Conservation (phyloP, 192 early-diverging fungal genomes). For the Entomortierella chlamydospora region DNA sequence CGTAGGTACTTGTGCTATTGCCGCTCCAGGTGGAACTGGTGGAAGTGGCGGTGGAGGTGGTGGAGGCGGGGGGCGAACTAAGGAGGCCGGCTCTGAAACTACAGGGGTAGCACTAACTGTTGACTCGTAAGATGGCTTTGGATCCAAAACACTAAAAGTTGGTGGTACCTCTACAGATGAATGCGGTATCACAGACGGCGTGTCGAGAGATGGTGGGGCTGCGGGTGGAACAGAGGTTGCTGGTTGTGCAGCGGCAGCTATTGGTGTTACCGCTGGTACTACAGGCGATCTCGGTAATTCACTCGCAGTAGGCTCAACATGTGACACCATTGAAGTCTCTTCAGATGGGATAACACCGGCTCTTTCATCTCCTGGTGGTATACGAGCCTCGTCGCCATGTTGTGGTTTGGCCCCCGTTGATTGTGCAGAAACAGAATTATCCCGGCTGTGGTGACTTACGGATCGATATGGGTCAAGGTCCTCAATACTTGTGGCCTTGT, state of each 20-base stretch:
- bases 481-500: not conserved
- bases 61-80: not conserved
- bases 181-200: no score
- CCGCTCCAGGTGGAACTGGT: constrained; percentile 2
- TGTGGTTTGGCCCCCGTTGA: not conserved
- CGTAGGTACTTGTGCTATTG: not conserved
- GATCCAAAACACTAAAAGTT: no score
- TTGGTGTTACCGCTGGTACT: no score
- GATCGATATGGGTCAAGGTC: constrained; percentile 14
- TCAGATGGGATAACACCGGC: not conserved
- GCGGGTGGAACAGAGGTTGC: not conserved
- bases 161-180: not conserved
- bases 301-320: not conserved
- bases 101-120: not conserved
- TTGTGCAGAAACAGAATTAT: constrained; percentile 4
- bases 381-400: not conserved
- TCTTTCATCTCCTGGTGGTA: not conserved
- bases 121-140: not conserved
- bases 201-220: not conserved
- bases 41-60: constrained; percentile 24
- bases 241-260: no score
- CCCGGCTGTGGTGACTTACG: constrained; percentile 10
- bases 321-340: not conserved
- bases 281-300: not conserved
- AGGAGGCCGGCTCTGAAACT: not conserved